These are phyloP conservation scores for Lentinula guzmanii DNA, from an alignment of 768 basidiomycete genomes.

Conservation along the genomic window DNA sequence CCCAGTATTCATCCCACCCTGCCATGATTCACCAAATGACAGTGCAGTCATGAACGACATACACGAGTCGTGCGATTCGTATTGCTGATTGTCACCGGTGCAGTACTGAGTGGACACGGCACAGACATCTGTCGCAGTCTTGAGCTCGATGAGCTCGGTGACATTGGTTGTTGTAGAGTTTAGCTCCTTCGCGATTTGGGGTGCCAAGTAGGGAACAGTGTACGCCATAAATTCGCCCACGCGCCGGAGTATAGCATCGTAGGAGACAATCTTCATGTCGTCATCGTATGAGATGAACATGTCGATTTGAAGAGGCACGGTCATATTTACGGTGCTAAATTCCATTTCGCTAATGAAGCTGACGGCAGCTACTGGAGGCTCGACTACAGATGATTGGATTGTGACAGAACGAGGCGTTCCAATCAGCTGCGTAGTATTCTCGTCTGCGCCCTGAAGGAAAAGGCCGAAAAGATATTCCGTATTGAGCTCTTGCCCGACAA, in stretches of 20 bases:
- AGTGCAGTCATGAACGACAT: background rate
- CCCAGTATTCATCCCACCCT: conserved; percentile 5
- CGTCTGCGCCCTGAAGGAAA: background rate
- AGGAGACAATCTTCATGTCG: conserved; percentile 4
- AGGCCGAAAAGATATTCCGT: conserved; percentile 4
- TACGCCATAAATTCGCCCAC: background rate
- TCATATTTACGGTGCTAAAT: conserved; percentile 4
- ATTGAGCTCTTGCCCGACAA: conserved; percentile 1
- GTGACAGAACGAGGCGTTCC: background rate
- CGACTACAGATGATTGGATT: conserved; percentile 2
- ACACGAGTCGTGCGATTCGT: conserved; percentile 5
- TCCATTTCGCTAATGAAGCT: background rate
- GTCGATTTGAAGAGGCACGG: conserved; percentile 6
- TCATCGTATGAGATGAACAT: conserved; percentile 5
- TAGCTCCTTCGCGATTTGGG: conserved; percentile 5
- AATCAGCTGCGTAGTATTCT: conserved; percentile 6
- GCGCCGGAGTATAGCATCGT: conserved; percentile 5
- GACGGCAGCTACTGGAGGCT: background rate
- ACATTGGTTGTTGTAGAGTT: background rate
- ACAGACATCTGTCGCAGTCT: conserved; percentile 7
- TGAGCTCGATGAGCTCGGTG: conserved; percentile 1
- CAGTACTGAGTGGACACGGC: conserved; percentile 6
- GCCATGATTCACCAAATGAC: conserved; percentile 7
- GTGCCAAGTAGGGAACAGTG: conserved; percentile 1
- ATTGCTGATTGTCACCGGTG: conserved; percentile 6